Evolutionary conservation across 2,329 filamentous ascomycete species (phyloP), one percentile per base, ranked within the genome.

Genomic region (Helotiales sp.): DNA sequence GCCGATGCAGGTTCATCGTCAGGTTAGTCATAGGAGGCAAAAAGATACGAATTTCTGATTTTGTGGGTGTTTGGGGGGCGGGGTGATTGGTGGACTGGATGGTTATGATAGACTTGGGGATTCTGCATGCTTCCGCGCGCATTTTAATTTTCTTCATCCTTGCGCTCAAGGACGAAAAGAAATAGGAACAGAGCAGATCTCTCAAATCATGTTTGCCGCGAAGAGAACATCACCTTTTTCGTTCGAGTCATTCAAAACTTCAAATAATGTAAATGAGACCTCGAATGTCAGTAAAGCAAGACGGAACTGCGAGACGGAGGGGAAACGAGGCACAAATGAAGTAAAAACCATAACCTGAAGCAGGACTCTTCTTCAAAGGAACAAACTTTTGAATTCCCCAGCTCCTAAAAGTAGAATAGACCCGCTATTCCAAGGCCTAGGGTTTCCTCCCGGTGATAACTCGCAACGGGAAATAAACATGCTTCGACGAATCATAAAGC

Each of bases 401-500:
- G 22, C 11, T 13, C 26, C 4, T 22, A 50, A 24, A 4, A 2
- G 13, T 22, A 13, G 24, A 15, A 50, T 13, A 52, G 49, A n/a
- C 49, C 24, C 28, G 22, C 13, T 52, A 52, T 30, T 52, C 49
- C 26, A 26, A 30, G 13, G 1, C 49, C 5, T 37, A 10, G 24
- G 59, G 59, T 30, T 61, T 61, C 30, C 49, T 47, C 28, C 59
- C 59, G 2, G 45, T 50, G 13, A 61, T 49, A 20, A 61, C 34
- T 20, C 34, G 24, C 11, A 61, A 34, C 8, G 59, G 59, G n/a
- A 61, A 49, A 70, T 79, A 80, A 0, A 77, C 73, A 71, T 80
- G 79, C 37, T 78, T 72, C 13, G 69, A 69, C 3, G 71, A 72
- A 69, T 80, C 76, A 49, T 72, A 71, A 59, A 80, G 66, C 63